phyloP scores from a whole-genome alignment of 139 green algal species.

The Chlamydomonas schloesseri region DNA sequence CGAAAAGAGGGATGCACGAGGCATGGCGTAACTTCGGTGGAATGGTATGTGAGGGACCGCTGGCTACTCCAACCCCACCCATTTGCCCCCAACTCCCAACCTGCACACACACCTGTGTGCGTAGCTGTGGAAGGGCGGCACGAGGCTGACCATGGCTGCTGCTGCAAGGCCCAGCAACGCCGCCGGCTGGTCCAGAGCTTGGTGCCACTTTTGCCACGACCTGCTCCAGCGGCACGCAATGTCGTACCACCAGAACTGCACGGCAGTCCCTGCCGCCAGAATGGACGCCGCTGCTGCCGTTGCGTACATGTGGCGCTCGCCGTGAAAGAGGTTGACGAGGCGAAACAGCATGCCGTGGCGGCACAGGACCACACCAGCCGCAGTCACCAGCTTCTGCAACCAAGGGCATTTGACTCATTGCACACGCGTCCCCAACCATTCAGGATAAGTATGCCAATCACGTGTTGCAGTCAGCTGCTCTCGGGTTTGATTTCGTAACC shows the following conservation, averaged over 20 bases:
- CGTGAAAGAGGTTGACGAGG: not conserved
- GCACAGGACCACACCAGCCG: not conserved
- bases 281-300: not conserved
- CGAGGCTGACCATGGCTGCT: not conserved
- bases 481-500: no score
- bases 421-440: no score
- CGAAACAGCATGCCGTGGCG: slow-evolving; percentile 1
- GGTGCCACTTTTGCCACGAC: not conserved
- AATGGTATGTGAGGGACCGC: no score
- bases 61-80: no score
- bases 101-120: not conserved
- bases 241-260: slow-evolving; percentile 16
- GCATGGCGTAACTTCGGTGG: no score
- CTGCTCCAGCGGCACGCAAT: slow-evolving; percentile 8
- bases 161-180: not conserved
- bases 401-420: no score
- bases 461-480: no score
- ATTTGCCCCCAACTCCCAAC: no score
- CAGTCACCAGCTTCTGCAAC: not conserved
- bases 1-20: no score
- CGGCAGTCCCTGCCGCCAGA: not conserved
- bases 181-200: no score
- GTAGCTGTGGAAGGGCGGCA: not conserved
- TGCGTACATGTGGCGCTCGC: not conserved
- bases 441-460: no score